Conservation (phyloP, 345 rosid species). For the Psidium friedrichsthalianum region DNA sequence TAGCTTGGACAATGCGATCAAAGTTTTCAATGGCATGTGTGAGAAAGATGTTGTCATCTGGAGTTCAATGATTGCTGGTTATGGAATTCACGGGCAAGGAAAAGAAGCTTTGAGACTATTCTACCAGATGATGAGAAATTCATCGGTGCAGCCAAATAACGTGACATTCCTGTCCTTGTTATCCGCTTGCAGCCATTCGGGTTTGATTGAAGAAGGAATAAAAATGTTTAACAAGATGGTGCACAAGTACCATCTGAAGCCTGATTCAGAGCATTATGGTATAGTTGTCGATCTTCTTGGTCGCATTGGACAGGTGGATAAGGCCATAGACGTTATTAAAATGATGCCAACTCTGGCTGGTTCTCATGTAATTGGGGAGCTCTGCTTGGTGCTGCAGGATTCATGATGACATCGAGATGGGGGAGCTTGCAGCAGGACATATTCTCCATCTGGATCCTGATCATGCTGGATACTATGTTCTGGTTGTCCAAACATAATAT, state of each 20-base stretch:
- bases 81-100: conserved; percentile 42
- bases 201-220: conserved; percentile 35
- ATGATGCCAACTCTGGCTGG: conserved; percentile 32
- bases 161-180: conserved; percentile 42
- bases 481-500: conserved; percentile 47
- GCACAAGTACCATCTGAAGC: conserved; percentile 17
- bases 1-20: conserved; percentile 21
- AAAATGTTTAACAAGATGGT: conserved; percentile 34
- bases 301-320: conserved; percentile 30
- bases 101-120: conserved; percentile 28
- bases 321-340: conserved; percentile 26
- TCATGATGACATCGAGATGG: conserved; percentile 39
- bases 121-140: conserved; percentile 21
- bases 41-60: conserved; percentile 42
- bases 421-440: conserved; percentile 32
- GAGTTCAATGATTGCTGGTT: conserved; percentile 51
- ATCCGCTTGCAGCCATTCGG: conserved; percentile 56
- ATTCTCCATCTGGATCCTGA: conserved; percentile 35
- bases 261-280: conserved; percentile 33
- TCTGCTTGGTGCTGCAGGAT: conserved; percentile 54
- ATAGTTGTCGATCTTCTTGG: conserved; percentile 58
- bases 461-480: conserved; percentile 40
- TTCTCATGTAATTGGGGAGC: conserved; percentile 39
- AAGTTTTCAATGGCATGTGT: conserved; percentile 23
- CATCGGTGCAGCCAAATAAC: conserved; percentile 30